Conservation (phyloP, 2,329 filamentous ascomycete genomes). For the Scopulariopsis brevicaulis region DNA sequence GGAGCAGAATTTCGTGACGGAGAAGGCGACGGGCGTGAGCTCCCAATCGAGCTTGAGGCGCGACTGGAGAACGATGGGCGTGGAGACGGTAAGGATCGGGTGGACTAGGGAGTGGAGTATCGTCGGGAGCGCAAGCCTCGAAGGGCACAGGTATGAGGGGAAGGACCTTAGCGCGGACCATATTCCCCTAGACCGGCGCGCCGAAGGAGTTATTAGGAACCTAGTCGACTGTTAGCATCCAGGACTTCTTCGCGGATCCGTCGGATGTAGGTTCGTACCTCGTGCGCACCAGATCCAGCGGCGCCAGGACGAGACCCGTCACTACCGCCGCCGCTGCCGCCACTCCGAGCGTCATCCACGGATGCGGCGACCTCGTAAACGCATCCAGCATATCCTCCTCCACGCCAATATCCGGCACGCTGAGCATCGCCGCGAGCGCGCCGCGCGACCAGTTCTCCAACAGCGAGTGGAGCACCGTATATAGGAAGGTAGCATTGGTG, state of each 20-base stretch:
- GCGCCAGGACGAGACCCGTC: slow-evolving; percentile 72
- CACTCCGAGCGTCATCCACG: slow-evolving; percentile 69
- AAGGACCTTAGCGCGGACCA: slow-evolving; percentile 67
- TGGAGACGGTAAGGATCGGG: slow-evolving; percentile 69
- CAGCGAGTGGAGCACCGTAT: slow-evolving; percentile 74
- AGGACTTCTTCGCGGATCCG: slow-evolving; percentile 14
- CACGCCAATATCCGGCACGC: slow-evolving; percentile 73
- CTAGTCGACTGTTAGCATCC: slow-evolving; percentile 21
- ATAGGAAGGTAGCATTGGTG: slow-evolving; percentile 85
- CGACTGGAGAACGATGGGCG: slow-evolving; percentile 76
- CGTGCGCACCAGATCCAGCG: slow-evolving; percentile 83
- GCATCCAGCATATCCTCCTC: slow-evolving; percentile 56
- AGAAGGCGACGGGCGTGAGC: slow-evolving; percentile 71
- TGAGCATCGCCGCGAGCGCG: slow-evolving; percentile 80
- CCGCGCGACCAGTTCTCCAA: slow-evolving; percentile 88
- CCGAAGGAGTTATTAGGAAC: slow-evolving; percentile 75
- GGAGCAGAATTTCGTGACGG: slow-evolving; percentile 68
- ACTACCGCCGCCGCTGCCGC: slow-evolving; percentile 52
- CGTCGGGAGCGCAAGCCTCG: slow-evolving; percentile 68
- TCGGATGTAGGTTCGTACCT: slow-evolving; percentile 25
- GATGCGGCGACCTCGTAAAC: slow-evolving; percentile 61
- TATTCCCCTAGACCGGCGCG: slow-evolving; percentile 63
- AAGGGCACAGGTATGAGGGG: slow-evolving; percentile 63
- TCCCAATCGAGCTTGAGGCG: slow-evolving; percentile 75
- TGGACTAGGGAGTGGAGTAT: slow-evolving; percentile 77